These are phyloP conservation scores for Bimuria novae-zelandiae DNA, from an alignment of 2,329 filamentous ascomycete genomes.

Conservation along the genomic window DNA sequence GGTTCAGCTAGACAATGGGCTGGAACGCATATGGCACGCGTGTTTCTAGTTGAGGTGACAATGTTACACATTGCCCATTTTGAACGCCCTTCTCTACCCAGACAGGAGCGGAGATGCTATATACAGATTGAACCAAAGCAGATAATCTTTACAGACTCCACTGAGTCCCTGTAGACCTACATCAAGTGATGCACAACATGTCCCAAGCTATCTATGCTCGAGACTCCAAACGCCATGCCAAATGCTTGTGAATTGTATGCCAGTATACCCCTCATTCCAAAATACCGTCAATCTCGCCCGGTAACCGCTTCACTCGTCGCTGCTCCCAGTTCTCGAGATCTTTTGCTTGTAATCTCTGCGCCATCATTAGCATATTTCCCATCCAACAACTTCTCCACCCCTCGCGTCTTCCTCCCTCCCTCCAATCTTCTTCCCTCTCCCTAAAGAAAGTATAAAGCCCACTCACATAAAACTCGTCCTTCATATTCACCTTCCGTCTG, in stretches of 20 bases:
- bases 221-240: background rate
- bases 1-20: background rate
- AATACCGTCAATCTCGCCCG: constrained; percentile 87
- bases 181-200: background rate
- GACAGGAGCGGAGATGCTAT: too few relatives aligned
- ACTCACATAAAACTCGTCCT: constrained; percentile 85
- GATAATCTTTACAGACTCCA: too few relatives aligned
- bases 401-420: background rate
- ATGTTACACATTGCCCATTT: too few relatives aligned
- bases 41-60: too few relatives aligned
- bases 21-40: background rate
- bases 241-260: background rate
- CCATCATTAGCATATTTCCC: constrained; percentile 16
- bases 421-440: background rate
- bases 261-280: constrained; percentile 47
- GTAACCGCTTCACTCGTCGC: constrained; percentile 85
- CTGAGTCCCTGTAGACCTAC: too few relatives aligned
- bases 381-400: background rate
- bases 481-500: constrained; percentile 74
- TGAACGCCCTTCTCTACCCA: too few relatives aligned
- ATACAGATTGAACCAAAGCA: too few relatives aligned
- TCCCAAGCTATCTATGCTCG: background rate
- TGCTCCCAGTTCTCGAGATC: constrained; percentile 97
- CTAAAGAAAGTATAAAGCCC: background rate
- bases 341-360: constrained; percentile 78